These are phyloP conservation scores for Fusarium torulosum DNA, from an alignment of 2,329 filamentous ascomycete species.

Conservation along the genomic window DNA sequence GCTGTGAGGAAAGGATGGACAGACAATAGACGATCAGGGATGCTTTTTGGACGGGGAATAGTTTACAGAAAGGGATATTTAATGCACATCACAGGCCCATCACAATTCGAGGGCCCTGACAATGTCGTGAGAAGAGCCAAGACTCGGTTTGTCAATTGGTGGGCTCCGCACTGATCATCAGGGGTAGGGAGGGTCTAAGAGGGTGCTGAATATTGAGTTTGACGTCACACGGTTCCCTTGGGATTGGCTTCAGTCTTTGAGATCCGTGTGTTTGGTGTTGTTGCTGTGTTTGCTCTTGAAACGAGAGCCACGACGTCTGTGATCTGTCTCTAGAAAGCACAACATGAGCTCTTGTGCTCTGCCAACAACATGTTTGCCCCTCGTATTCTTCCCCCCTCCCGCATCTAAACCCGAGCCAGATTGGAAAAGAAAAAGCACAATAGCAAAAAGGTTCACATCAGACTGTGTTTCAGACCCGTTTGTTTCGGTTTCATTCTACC, in stretches of 20 bases:
- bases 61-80: conserved; percentile 36
- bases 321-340: not conserved
- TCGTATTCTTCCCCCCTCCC: conserved; percentile 3
- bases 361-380: conserved; percentile 17
- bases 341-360: conserved; percentile 19
- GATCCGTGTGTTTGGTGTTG: too few relatives aligned
- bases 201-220: conserved; percentile 23
- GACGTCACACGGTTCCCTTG: conserved; percentile 35
- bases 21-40: conserved; percentile 34
- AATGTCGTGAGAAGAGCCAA: conserved; percentile 22
- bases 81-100: conserved; percentile 42
- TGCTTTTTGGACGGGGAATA: conserved; percentile 16
- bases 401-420: not conserved
- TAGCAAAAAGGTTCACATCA: conserved; percentile 16
- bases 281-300: conserved; percentile 37
- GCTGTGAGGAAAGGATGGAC: conserved; percentile 18
- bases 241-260: not conserved
- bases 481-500: conserved; percentile 40
- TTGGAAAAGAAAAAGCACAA: not conserved
- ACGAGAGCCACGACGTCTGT: conserved; percentile 10
- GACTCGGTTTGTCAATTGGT: conserved; percentile 18
- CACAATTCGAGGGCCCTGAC: conserved; percentile 34
- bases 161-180: conserved; percentile 38
- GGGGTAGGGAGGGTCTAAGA: conserved; percentile 17
- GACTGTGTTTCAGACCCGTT: conserved; percentile 39